Evolutionary conservation across 1,284 basidiomycete genomes (phyloP).

Genomic region (Naganishia sp.): DNA sequence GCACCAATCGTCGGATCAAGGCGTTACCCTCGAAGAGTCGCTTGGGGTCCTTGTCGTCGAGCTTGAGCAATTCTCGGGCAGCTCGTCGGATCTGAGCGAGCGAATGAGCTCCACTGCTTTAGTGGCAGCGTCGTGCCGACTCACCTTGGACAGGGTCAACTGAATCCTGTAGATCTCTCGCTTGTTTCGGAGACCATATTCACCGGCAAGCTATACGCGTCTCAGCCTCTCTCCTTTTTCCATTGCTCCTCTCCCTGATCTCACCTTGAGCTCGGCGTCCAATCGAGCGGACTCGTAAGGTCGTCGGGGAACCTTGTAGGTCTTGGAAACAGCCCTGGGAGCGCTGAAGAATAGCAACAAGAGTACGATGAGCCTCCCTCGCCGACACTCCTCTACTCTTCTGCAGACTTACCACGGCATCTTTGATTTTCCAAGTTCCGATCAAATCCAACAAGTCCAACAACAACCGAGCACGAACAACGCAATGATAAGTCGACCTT

Average conservation of each 20-base stretch:
- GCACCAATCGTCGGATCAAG: conserved; percentile 96
- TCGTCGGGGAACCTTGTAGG: conserved; percentile 97
- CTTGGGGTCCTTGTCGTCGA: conserved; percentile 99
- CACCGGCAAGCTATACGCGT: conserved; percentile 80
- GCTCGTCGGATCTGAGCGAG: conserved; percentile 84
- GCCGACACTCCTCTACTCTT: background rate
- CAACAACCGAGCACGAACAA: conserved; percentile 16
- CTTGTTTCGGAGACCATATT: conserved; percentile 99
- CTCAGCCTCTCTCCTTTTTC: conserved; percentile 14
- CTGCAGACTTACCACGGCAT: conserved; percentile 35
- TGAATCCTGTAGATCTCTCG: conserved; percentile 99
- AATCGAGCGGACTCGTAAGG: conserved; percentile 97
- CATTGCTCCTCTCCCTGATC: conserved; percentile 33
- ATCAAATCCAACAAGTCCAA: conserved; percentile 19
- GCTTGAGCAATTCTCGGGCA: conserved; percentile 99
- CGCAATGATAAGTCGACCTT: conserved; percentile 23
- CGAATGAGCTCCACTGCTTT: background rate
- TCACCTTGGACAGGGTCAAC: conserved; percentile 85
- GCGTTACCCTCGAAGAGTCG: conserved; percentile 98
- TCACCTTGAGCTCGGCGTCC: conserved; percentile 96
- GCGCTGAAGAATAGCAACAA: conserved; percentile 38
- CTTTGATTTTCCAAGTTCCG: conserved; percentile 26
- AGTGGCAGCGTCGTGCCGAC: conserved; percentile 11
- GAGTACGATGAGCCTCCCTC: conserved; percentile 13
- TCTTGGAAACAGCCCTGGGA: conserved; percentile 58